phyloP scores from a whole-genome alignment of 768 basidiomycete genomes.

The Favolaschia claudopus region DNA sequence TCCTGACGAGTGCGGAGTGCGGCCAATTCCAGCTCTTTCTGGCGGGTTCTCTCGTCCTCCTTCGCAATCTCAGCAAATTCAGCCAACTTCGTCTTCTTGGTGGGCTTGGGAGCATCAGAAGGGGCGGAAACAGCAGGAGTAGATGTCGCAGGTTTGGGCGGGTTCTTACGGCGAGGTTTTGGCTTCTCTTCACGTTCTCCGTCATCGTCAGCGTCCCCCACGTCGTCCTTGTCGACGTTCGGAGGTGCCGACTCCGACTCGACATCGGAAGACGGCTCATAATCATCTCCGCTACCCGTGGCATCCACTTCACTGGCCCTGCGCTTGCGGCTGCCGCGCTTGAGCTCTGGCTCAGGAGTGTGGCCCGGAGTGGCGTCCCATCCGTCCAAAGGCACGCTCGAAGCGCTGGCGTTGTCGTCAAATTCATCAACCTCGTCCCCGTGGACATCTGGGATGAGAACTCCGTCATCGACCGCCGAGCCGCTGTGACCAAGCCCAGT shows the following conservation, averaged over 20 bases:
- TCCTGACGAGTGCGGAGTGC: background rate
- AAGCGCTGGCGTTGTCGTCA: background rate
- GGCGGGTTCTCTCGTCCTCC: constrained; percentile 1
- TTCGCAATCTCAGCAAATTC: constrained; percentile 12
- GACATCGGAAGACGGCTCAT: background rate
- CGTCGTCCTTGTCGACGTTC: background rate
- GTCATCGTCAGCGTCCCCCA: too few relatives aligned
- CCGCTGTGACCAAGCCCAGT: too few relatives aligned
- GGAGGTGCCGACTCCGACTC: background rate
- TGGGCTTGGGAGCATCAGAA: background rate
- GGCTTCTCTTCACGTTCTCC: too few relatives aligned
- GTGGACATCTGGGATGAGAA: background rate
- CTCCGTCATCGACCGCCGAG: background rate
- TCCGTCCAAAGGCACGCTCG: background rate
- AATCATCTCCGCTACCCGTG: background rate
- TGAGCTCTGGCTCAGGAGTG: background rate
- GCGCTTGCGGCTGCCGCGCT: background rate
- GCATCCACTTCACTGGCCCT: too few relatives aligned
- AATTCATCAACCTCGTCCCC: background rate
- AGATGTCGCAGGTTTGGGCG: background rate
- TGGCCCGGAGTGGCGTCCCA: background rate
- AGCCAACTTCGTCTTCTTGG: background rate
- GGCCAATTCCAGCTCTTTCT: constrained; percentile 5
- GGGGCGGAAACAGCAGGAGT: background rate
- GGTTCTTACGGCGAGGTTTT: background rate